Base-by-base conservation (phyloP, 306 rosid species). In the Inga laurina region DNA sequence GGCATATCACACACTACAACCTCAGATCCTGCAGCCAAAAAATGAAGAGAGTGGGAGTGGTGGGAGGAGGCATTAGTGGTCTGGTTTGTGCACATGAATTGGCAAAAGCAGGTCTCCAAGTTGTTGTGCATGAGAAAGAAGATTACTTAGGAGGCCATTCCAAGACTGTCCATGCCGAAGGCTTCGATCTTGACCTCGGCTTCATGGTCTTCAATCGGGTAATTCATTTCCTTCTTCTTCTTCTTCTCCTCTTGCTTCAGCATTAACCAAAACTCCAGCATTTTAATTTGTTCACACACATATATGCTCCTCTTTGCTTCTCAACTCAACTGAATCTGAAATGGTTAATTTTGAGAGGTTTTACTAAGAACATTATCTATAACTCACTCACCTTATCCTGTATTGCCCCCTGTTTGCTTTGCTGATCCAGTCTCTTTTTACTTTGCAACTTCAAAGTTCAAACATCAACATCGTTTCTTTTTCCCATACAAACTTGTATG, bases 161-260 rank as follows among this genome's bases (percentile, higher is more conserved):
- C 72, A 85, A 37, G 59, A 91, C 96, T 19, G 93, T 91, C 4
- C 82, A 74, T 80, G 89, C 64, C 44, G 89, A 91, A 61, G 97
- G 97, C 3, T 56, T 90, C 73, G 87, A 88, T 88, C 79, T 94
- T 66, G 97, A 94, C 87, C 90, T 94, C 70, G 97, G 94, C 10
- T 91, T 94, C 89, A 91, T 94, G 97, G 97, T 93, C 83, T 94
- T 94, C 88, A 94, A 94, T 30, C 82, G 97, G 51, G 98, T 93
- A 92, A 5, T 19, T 7, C 61, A 6, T 19, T 19, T 7, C 61
- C 9, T 19, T 5, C 61, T 54, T 5, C 22, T 54, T 2, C 30
- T 27, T 27, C 30, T 27, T 27, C 48, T 45, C 18, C 18, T 48
- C 59, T 51, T 13, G 7, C n/a, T 49, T 49, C 57, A 15, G 21